Evolutionary conservation across 768 basidiomycete species (phyloP), one percentile per base, ranked within the genome.

Genomic region (Podaxis sp.): DNA sequence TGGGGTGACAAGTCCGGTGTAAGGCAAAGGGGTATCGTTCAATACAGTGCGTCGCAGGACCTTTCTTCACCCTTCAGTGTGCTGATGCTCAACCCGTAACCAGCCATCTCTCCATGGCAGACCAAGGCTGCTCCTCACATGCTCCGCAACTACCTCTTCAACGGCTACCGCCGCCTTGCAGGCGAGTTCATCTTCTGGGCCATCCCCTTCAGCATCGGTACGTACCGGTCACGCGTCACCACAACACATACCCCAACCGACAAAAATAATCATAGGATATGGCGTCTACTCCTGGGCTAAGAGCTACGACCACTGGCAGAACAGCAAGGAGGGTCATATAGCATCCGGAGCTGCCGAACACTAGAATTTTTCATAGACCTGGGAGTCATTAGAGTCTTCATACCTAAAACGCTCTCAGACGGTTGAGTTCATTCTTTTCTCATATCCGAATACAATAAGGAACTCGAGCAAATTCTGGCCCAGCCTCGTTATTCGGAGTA

Each of bases 81-180:
- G 51, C 26, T 46, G 36, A 54, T 56, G 52, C 33, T 24, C 61
- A 52, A 58, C 64, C 17, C 33, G 24, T 49, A 24, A 51, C 28
- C 51, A 97, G 95, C 83, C 66, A 70, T 95, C 66, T 95, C 95
- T n/a, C 91, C 93, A 7, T 90, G 84, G 80, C 87, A 88, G 73
- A 84, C 90, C 67, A 87, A 85, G 63, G 86, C 91, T 17, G 84
- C 88, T 46, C 87, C 89, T 53, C 80, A 90, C 59, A 84, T 87
- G 70, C 72, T 95, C 71, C 81, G 82, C 60, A 85, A 76, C 67
- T 96, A 92, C 81, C 72, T 94, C 68, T 93, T 95, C 84, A 94
- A 94, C 76, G 95, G 93, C 40, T 91, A 88, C 81, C 83, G 82
- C 59, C 87, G 95, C 65, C 73, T 94, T 57, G 85, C 87, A 44